Percentiles rank a stretch among this genome's conserved stretches.
Conservation (phyloP, 78 protist species). For the Planoprotostelium fungivorum region DNA sequence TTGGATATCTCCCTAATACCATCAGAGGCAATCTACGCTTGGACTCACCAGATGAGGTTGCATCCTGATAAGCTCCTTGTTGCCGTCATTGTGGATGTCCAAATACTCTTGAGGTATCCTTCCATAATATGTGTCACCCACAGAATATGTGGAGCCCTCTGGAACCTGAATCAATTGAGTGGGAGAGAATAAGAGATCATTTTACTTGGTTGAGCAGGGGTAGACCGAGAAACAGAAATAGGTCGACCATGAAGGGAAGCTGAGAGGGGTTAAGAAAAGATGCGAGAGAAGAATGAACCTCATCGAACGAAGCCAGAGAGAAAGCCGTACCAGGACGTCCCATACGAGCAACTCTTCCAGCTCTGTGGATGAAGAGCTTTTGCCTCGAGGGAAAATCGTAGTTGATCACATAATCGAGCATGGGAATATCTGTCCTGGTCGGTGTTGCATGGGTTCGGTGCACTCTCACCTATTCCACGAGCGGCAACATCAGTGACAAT, state of each 20-base stretch:
- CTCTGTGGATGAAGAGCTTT: slow-evolving; percentile 98
- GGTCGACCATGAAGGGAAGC: slow-evolving; percentile 84
- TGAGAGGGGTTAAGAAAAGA: neutral
- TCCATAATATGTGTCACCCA: neutral
- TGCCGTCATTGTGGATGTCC: neutral
- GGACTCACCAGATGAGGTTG: neutral
- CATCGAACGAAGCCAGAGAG: slow-evolving; percentile 88
- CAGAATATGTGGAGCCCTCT: neutral
- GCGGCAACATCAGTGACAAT: slow-evolving; percentile 99
- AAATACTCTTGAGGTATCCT: neutral
- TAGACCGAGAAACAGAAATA: slow-evolving; percentile 75
- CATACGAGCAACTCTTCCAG: slow-evolving; percentile 99
- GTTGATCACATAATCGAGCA: slow-evolving; percentile 96
- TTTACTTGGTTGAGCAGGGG: slow-evolving; percentile 6
- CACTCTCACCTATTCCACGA: slow-evolving; percentile 84
- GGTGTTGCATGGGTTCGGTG: neutral
- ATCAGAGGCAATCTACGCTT: neutral
- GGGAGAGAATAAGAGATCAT: neutral
- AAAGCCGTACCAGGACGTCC: slow-evolving; percentile 92
- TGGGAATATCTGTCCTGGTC: slow-evolving; percentile 88
- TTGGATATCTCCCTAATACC: neutral
- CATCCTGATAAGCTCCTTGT: neutral
- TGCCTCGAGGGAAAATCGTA: slow-evolving; percentile 95
- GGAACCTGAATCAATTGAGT: neutral
- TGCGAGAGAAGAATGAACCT: slow-evolving; percentile 18